Evolutionary conservation across 2,329 filamentous ascomycete species (phyloP).

Genomic region (Arthroderma uncinatum): DNA sequence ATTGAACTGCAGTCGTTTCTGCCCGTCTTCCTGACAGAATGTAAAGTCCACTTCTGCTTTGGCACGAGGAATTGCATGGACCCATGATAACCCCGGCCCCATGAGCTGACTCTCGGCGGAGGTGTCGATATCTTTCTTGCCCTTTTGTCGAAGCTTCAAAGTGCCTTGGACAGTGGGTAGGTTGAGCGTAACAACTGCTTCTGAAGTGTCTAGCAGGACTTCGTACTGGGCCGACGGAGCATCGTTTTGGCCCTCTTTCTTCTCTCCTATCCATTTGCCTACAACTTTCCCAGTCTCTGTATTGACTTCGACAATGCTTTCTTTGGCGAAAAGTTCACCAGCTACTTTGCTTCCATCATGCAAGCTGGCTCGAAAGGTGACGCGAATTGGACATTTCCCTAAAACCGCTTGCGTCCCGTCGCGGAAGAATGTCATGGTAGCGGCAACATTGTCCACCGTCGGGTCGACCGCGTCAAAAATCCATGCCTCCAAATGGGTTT

Average conservation of each 20-base stretch:
- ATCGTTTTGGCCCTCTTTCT: background rate
- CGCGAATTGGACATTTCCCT: constrained; percentile 4
- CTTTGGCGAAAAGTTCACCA: background rate
- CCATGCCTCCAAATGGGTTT: constrained; percentile 5
- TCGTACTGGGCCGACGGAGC: background rate
- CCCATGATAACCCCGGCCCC: background rate
- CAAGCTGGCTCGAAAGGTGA: background rate
- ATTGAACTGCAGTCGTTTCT: background rate
- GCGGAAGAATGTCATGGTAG: constrained; percentile 6
- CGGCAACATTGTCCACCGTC: background rate
- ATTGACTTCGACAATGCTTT: background rate
- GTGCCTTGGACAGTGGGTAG: background rate
- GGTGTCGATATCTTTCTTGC: background rate
- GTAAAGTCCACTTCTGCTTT: background rate
- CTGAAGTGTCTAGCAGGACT: background rate
- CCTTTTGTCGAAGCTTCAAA: background rate
- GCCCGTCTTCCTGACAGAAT: background rate
- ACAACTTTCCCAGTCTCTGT: background rate
- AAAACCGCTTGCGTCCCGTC: constrained; percentile 1
- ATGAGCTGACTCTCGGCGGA: background rate
- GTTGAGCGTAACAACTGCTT: background rate
- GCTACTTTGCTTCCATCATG: background rate
- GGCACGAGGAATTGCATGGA: constrained; percentile 3
- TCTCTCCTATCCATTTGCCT: background rate
- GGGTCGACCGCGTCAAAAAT: constrained; percentile 5